phyloP scores from a whole-genome alignment of 306 rosid species.

The Canavalia ensiformis region DNA sequence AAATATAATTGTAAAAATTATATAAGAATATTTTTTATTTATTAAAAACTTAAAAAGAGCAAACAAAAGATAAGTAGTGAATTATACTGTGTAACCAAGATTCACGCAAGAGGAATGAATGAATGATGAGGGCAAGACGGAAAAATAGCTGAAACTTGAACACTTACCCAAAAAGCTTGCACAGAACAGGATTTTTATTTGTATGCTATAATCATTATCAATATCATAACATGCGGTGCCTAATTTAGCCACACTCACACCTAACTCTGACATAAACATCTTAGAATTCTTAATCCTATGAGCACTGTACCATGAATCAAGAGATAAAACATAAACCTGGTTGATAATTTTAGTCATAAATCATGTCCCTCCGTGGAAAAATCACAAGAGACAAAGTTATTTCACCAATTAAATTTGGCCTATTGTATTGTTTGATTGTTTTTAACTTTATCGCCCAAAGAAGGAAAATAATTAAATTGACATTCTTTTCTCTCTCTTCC shows the following conservation, averaged over 20 bases:
- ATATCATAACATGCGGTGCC: neutral
- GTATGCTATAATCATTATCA: neutral
- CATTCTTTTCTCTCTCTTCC: neutral
- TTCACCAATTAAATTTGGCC: neutral
- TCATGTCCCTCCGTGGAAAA: neutral
- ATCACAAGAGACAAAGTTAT: neutral
- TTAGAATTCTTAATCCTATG: neutral
- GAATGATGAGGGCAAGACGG: too few relatives aligned
- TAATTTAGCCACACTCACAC: neutral
- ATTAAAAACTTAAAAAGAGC: too few relatives aligned
- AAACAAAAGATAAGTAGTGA: too few relatives aligned
- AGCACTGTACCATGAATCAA: neutral
- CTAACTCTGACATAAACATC: neutral
- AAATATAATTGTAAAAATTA: too few relatives aligned
- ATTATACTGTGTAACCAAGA: too few relatives aligned
- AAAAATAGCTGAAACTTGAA: too few relatives aligned
- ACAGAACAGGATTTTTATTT: neutral
- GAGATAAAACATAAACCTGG: neutral
- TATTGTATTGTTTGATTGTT: too few relatives aligned
- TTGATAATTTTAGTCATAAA: neutral
- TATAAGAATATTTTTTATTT: too few relatives aligned
- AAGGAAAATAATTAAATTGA: conserved; percentile 5
- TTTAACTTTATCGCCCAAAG: conserved; percentile 13
- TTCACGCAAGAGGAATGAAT: too few relatives aligned
- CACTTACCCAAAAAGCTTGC: too few relatives aligned